Evolutionary conservation across 108 stramenopile genomes (phyloP).

Genomic region (Nitzschia sp.): DNA sequence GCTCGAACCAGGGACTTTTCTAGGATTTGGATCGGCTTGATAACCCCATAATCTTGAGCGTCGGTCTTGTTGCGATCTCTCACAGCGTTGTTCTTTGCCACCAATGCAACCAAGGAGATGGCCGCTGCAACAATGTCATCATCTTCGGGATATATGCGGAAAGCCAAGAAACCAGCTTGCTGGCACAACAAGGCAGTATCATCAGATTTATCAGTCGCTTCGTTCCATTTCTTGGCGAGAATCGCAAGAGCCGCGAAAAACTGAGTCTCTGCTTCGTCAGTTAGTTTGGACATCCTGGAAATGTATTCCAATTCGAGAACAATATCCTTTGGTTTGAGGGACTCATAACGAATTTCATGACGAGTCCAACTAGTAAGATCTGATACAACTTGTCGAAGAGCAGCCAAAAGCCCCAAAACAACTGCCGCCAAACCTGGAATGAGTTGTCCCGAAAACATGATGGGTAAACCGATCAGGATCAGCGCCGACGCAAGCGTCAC

Average conservation of each 20-base stretch:
- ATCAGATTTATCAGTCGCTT: constrained; percentile 8
- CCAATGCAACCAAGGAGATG: constrained; percentile 84
- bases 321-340: constrained; percentile 32
- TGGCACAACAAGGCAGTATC: constrained; percentile 36
- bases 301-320: constrained; percentile 29
- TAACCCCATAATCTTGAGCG: constrained; percentile 42
- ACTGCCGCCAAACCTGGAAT: constrained; percentile 11
- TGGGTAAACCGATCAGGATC: constrained; percentile 15
- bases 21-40: constrained; percentile 39
- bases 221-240: constrained; percentile 28
- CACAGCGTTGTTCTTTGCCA: constrained; percentile 46
- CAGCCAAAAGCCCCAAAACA: constrained; percentile 15
- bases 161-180: constrained; percentile 32
- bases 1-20: constrained; percentile 35
- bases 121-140: constrained; percentile 90
- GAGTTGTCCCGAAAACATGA: constrained; percentile 31
- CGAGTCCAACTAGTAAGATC: constrained; percentile 29
- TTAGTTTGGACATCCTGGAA: not conserved
- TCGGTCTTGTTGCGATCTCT: constrained; percentile 38
- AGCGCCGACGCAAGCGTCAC: constrained; percentile 23
- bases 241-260: constrained; percentile 25
- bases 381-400: constrained; percentile 15
- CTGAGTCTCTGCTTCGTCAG: constrained; percentile 6
- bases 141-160: constrained; percentile 37
- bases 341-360: constrained; percentile 35